A percentile compares a stretch with the other conserved stretches of the same genome.
These are phyloP conservation scores for Lolium rigidum DNA, from an alignment of 176 grass and related monocot genomes.

Conservation along the genomic window DNA sequence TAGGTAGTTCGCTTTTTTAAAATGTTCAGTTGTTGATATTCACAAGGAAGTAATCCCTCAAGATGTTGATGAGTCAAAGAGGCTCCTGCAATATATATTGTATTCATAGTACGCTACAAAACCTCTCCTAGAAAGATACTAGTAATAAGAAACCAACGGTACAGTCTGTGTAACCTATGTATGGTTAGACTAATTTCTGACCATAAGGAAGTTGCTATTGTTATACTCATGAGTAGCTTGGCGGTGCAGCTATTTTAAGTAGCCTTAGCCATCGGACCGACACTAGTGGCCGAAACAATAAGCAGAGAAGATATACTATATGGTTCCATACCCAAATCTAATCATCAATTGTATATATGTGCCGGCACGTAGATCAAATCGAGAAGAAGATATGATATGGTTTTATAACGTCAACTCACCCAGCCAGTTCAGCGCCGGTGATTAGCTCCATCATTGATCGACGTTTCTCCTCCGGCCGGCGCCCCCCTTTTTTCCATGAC, in stretches of 20 bases:
- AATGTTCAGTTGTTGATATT: background rate
- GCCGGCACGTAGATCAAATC: conserved; percentile 33
- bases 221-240: background rate
- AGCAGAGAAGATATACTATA: conserved; percentile 20
- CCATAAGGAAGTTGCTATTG: background rate
- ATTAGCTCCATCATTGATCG: background rate
- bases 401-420: conserved; percentile 41
- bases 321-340: conserved; percentile 41
- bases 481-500: background rate
- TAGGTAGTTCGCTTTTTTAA: background rate
- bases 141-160: background rate
- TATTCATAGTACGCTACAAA: no score
- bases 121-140: background rate
- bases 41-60: background rate
- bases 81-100: background rate
- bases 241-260: conserved; percentile 19
- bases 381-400: conserved; percentile 24
- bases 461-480: no score
- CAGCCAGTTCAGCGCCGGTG: background rate
- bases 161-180: background rate
- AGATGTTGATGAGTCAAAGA: background rate
- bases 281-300: background rate
- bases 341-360: conserved; percentile 36
- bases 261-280: conserved; percentile 26
- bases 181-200: background rate